phyloP scores from a whole-genome alignment of 2,329 filamentous ascomycete species.

The Dactylellina haptotyla region DNA sequence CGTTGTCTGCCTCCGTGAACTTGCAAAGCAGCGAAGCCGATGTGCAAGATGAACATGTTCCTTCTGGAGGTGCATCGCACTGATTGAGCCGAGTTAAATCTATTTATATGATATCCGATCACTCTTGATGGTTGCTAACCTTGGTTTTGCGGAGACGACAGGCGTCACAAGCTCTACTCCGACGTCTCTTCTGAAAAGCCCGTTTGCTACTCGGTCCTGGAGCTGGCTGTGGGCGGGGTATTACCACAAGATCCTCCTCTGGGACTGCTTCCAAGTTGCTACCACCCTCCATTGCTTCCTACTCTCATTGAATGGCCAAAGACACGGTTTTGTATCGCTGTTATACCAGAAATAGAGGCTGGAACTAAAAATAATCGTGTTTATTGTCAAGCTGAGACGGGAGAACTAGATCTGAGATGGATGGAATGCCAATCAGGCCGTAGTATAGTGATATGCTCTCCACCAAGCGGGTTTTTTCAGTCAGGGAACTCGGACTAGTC shows the following conservation, averaged over 20 bases:
- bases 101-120: neutral
- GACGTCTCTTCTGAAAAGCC: conserved; percentile 58
- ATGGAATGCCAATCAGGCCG: too few relatives aligned
- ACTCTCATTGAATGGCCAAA: neutral
- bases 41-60: conserved; percentile 57
- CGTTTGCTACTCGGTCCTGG: conserved; percentile 51
- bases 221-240: conserved; percentile 48
- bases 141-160: conserved; percentile 59
- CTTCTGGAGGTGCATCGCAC: conserved; percentile 58
- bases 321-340: neutral
- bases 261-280: conserved; percentile 39
- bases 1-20: conserved; percentile 57
- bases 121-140: conserved; percentile 47
- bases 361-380: too few relatives aligned
- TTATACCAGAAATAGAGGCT: too few relatives aligned
- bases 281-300: conserved; percentile 26
- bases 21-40: conserved; percentile 58
- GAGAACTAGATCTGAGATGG: too few relatives aligned
- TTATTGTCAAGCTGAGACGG: too few relatives aligned
- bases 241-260: conserved; percentile 52
- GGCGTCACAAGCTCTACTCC: conserved; percentile 58
- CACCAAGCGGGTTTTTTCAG: too few relatives aligned
- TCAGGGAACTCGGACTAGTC: too few relatives aligned
- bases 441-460: too few relatives aligned
- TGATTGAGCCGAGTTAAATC: conserved; percentile 23